Percentiles rank a stretch among this genome's conserved stretches.
Evolutionary conservation across 495 filamentous ascomycete species (phyloP).

Genomic region (Hypoxylon crocopeplum): DNA sequence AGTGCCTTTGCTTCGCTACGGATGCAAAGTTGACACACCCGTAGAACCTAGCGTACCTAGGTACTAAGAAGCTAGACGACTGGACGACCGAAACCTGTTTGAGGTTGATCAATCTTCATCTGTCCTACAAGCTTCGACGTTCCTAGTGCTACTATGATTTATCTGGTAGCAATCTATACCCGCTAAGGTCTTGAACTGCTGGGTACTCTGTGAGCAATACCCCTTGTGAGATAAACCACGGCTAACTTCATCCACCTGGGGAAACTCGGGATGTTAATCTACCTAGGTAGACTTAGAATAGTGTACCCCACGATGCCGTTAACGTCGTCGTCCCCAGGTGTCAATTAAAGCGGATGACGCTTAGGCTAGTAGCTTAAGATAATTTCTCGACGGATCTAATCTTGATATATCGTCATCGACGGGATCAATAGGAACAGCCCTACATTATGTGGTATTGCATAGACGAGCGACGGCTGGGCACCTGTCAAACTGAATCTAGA

Average conservation of each 20-base stretch:
- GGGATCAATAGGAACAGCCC: slow-evolving; percentile 17
- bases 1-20: no score
- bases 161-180: no score
- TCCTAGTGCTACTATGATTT: no score
- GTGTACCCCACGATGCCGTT: background rate
- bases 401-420: background rate
- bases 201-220: no score
- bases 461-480: slow-evolving; percentile 1
- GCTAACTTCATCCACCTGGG: slow-evolving; percentile 1
- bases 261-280: background rate
- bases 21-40: no score
- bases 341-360: background rate
- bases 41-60: no score
- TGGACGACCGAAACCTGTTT: no score
- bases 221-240: background rate
- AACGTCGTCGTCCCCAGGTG: background rate
- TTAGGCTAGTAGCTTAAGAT: background rate
- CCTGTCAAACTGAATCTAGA: slow-evolving; percentile 22
- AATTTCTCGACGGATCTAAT: slow-evolving; percentile 1
- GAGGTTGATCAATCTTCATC: no score
- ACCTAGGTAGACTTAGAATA: background rate
- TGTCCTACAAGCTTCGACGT: no score
- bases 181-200: no score
- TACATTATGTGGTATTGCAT: slow-evolving; percentile 34
- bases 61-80: no score